Conservation (phyloP, 208 protist species). For the Trypanosoma vivax region DNA sequence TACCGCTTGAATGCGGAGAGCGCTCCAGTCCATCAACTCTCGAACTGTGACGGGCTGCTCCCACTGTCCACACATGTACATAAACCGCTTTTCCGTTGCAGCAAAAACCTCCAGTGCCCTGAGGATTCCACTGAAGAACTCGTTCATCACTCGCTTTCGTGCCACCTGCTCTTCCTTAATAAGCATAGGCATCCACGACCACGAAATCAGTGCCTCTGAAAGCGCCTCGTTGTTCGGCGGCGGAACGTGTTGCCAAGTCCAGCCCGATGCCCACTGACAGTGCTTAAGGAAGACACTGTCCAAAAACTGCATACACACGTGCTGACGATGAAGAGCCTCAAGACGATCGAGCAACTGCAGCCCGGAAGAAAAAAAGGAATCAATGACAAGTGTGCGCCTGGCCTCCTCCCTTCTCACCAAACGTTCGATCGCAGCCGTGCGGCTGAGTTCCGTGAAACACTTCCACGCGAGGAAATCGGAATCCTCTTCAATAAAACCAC, state of each 20-base stretch:
- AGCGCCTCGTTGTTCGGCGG: not conserved
- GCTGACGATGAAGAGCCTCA: conserved; percentile 21
- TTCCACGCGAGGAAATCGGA: conserved; percentile 13
- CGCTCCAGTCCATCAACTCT: conserved; percentile 16
- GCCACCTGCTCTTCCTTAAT: conserved; percentile 7
- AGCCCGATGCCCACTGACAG: conserved; percentile 25
- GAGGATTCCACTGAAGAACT: conserved; percentile 7
- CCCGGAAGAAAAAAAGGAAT: not conserved
- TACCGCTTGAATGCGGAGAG: conserved; percentile 33
- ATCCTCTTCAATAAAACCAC: conserved; percentile 49
- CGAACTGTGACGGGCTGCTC: no score
- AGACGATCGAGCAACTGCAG: not conserved
- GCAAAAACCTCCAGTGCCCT: conserved; percentile 13
- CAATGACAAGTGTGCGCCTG: conserved; percentile 16
- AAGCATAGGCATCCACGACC: not conserved
- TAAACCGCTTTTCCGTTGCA: conserved; percentile 21
- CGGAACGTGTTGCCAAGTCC: conserved; percentile 27
- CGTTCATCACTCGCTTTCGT: conserved; percentile 7
- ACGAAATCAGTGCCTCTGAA: not conserved
- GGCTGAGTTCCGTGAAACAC: conserved; percentile 21
- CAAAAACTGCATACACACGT: conserved; percentile 22
- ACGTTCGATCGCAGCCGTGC: not conserved
- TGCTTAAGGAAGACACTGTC: conserved; percentile 44
- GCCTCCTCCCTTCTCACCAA: conserved; percentile 6
- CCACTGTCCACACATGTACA: no score